Percentiles rank a stretch among this genome's conserved stretches.
phyloP scores from a whole-genome alignment of 768 basidiomycete species.

The Galerina marginata region DNA sequence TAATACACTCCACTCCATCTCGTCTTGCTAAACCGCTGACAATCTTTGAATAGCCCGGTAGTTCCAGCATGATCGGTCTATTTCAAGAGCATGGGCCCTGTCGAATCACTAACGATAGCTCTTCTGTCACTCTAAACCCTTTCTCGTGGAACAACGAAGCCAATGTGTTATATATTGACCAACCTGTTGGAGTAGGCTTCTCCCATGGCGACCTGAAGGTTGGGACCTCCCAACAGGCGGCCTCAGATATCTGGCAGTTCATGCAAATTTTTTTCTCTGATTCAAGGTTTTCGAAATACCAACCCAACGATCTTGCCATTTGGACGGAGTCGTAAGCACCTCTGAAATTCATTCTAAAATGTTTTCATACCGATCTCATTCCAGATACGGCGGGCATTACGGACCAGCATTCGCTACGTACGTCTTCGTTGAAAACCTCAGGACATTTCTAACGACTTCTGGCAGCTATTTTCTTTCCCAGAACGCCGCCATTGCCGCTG shows the following conservation, averaged over 20 bases:
- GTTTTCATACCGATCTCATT: background rate
- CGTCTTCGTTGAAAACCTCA: slow-evolving; percentile 9
- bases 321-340: slow-evolving; percentile 65
- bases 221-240: slow-evolving; percentile 57
- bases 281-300: slow-evolving; percentile 53
- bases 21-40: background rate
- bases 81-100: slow-evolving; percentile 84
- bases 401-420: slow-evolving; percentile 68
- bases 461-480: slow-evolving; percentile 60
- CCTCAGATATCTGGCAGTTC: slow-evolving; percentile 63
- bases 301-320: slow-evolving; percentile 52
- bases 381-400: slow-evolving; percentile 73
- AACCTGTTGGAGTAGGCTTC: slow-evolving; percentile 69
- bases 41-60: slow-evolving; percentile 47
- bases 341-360: background rate
- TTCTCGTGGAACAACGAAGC: slow-evolving; percentile 63
- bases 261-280: slow-evolving; percentile 67
- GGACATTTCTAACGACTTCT: background rate
- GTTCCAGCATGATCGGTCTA: slow-evolving; percentile 65
- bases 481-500: slow-evolving; percentile 58
- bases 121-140: slow-evolving; percentile 54
- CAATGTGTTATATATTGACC: slow-evolving; percentile 65
- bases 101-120: slow-evolving; percentile 59
- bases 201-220: slow-evolving; percentile 58
- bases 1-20: slow-evolving; percentile 29